Percentiles rank a stretch among this genome's conserved stretches.
phyloP scores from a whole-genome alignment of 2,329 filamentous ascomycete species.

The Cladophialophora psammophila region DNA sequence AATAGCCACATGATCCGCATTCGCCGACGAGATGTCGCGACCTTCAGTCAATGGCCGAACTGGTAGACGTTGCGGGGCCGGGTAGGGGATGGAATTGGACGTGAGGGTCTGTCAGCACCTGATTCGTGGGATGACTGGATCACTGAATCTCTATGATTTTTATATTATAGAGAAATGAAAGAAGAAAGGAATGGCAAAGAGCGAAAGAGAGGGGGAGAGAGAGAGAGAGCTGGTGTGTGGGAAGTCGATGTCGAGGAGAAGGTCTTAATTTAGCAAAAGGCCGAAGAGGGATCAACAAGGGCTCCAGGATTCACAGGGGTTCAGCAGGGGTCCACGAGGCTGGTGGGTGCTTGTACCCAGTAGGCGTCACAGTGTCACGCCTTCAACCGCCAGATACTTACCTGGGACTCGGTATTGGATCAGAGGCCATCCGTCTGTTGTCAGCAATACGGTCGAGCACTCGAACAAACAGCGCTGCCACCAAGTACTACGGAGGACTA shows the following conservation, averaged over 20 bases:
- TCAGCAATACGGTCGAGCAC: too few relatives aligned
- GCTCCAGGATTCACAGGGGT: not conserved
- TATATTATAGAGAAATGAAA: not conserved
- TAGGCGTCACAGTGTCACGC: not conserved
- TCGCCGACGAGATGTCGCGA: not conserved
- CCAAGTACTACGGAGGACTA: too few relatives aligned
- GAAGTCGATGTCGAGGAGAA: not conserved
- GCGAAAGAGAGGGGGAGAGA: too few relatives aligned
- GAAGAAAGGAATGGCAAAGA: not conserved
- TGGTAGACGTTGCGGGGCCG: not conserved
- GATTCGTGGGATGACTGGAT: conserved; percentile 2
- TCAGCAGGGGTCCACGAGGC: conserved; percentile 31
- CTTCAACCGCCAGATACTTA: not conserved
- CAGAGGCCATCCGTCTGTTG: too few relatives aligned
- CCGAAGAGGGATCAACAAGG: conserved; percentile 18
- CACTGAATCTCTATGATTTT: not conserved
- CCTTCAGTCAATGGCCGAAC: not conserved
- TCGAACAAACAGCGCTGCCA: too few relatives aligned
- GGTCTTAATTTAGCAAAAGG: conserved; percentile 28
- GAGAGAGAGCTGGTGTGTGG: too few relatives aligned
- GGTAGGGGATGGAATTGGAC: not conserved
- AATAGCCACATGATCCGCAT: not conserved
- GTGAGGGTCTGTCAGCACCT: not conserved
- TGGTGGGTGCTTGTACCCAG: conserved; percentile 19
- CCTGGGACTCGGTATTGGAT: too few relatives aligned